Percentiles rank a stretch among this genome's conserved stretches.
phyloP scores from a whole-genome alignment of 169 alveolate species.

The Besnoitia besnoiti region DNA sequence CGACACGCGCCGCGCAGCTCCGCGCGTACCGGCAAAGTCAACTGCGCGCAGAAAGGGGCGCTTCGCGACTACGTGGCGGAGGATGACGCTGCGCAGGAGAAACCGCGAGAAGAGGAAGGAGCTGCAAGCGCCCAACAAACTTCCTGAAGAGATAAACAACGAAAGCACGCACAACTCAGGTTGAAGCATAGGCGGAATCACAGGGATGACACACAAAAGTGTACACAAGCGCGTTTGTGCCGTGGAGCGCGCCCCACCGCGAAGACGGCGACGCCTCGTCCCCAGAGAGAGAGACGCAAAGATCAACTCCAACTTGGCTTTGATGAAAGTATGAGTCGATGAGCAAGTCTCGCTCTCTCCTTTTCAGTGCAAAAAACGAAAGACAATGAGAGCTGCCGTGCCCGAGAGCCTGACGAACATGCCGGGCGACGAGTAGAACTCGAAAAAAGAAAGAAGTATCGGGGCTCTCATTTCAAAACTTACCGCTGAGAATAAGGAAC shows the following conservation, averaged over 20 bases:
- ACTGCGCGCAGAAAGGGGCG: not conserved
- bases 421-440: not conserved
- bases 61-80: not conserved
- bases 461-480: not conserved
- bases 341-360: no score
- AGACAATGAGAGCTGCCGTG: no score
- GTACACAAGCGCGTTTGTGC: not conserved
- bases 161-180: no score
- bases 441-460: not conserved
- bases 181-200: no score
- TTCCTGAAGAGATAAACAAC: not conserved
- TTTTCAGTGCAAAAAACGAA: no score
- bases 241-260: no score
- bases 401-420: not conserved
- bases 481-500: slow-evolving; percentile 21
- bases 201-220: not conserved
- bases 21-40: not conserved
- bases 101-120: not conserved
- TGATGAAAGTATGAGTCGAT: no score
- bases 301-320: no score
- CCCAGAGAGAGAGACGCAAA: no score
- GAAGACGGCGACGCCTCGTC: no score
- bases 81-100: not conserved
- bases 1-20: no score
- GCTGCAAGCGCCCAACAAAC: not conserved